A percentile compares a stretch with the other conserved stretches of the same genome.
Conservation (phyloP, 345 rosid genomes). For the Lenwebbia sp. region DNA sequence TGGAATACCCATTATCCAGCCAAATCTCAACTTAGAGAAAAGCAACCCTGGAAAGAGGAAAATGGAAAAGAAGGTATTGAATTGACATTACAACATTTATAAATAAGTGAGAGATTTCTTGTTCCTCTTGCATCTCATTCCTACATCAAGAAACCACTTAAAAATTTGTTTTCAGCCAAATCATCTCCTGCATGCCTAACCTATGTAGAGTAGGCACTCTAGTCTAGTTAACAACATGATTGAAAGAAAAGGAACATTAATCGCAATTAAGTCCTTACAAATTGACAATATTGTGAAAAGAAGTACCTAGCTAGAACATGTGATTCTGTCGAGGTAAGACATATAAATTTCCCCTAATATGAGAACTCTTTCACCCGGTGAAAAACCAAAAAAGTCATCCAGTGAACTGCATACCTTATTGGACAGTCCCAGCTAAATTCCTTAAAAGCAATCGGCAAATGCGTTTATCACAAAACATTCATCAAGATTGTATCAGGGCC, state of each 20-base stretch:
- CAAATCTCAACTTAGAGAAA: conserved; percentile 71
- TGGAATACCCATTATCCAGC: conserved; percentile 68
- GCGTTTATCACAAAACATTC: no score
- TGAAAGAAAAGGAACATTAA: not conserved
- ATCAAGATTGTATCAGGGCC: conserved; percentile 16
- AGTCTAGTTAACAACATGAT: not conserved
- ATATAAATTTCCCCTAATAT: conserved; percentile 68
- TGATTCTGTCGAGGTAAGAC: conserved; percentile 80
- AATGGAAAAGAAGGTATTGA: not conserved
- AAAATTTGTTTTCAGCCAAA: not conserved
- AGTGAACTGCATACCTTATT: not conserved
- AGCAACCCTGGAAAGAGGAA: conserved; percentile 51
- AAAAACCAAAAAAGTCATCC: not conserved
- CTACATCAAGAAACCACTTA: not conserved
- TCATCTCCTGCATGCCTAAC: not conserved
- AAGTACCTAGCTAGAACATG: conserved; percentile 67
- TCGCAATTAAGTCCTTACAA: not conserved
- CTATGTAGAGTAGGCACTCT: not conserved
- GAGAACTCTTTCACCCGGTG: conserved; percentile 64
- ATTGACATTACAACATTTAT: not conserved
- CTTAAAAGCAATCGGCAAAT: not conserved
- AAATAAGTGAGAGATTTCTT: not conserved
- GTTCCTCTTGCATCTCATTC: not conserved
- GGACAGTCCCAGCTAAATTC: not conserved
- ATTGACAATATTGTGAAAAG: not conserved